Evolutionary conservation across 1,284 basidiomycete genomes (phyloP).

Genomic region (Hymenochaete sp.): DNA sequence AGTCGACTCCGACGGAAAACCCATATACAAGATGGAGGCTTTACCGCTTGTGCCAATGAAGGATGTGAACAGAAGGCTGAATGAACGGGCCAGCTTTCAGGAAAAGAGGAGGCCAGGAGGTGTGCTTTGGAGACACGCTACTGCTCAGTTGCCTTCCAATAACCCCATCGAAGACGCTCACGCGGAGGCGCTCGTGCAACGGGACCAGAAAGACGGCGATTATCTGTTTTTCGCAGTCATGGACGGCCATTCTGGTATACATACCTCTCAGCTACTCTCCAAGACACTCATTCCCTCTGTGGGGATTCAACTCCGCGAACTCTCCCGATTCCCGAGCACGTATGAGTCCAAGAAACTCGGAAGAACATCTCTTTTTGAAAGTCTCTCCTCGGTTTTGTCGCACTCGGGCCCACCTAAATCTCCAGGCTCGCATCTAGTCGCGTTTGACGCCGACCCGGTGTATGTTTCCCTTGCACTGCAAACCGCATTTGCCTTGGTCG

Average conservation of each 20-base stretch:
- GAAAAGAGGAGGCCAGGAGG: slow-evolving; percentile 41
- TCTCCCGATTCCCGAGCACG: slow-evolving; percentile 33
- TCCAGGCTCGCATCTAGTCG: slow-evolving; percentile 8
- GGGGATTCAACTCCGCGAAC: slow-evolving; percentile 61
- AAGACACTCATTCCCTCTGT: slow-evolving; percentile 84
- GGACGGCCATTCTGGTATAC: slow-evolving; percentile 85
- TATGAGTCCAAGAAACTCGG: slow-evolving; percentile 18
- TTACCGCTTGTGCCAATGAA: slow-evolving; percentile 51
- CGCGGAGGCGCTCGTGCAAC: slow-evolving; percentile 61
- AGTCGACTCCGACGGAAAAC: slow-evolving; percentile 50
- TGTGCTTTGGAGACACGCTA: slow-evolving; percentile 64
- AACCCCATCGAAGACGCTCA: slow-evolving; percentile 87
- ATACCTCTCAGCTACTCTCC: slow-evolving; percentile 82
- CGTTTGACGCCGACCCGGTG: slow-evolving; percentile 49
- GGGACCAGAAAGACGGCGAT: slow-evolving; percentile 57
- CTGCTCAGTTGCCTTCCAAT: slow-evolving; percentile 75
- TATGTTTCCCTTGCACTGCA: slow-evolving; percentile 66
- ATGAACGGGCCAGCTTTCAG: slow-evolving; percentile 43
- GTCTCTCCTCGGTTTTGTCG: slow-evolving; percentile 38
- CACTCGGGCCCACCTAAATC: slow-evolving; percentile 27
- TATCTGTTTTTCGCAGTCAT: slow-evolving; percentile 81
- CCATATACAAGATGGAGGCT: slow-evolving; percentile 41
- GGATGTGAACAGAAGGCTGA: slow-evolving; percentile 51
- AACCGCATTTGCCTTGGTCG: slow-evolving; percentile 71
- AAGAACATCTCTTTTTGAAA: slow-evolving; percentile 29